These are phyloP conservation scores for Diplosphaera chodatii DNA, from an alignment of 139 green algal genomes.

Conservation along the genomic window DNA sequence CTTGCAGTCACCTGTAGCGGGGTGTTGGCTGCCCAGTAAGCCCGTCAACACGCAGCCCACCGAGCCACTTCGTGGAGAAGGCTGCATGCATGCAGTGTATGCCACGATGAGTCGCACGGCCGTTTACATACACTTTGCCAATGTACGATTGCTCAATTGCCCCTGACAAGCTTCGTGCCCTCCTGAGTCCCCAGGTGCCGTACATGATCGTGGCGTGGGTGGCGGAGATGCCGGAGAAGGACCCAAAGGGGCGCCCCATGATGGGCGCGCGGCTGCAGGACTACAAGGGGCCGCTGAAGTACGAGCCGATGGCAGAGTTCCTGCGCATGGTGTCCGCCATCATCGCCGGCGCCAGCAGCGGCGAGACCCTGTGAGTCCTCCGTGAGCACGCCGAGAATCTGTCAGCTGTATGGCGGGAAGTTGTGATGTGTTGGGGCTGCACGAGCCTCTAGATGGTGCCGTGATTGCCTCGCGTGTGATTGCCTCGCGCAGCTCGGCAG, in stretches of 20 bases:
- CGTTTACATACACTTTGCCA: not conserved
- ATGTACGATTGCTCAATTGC: not conserved
- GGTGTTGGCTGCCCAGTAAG: not conserved
- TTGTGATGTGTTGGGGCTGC: no score
- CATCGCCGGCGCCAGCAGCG: not conserved
- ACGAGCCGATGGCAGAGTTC: constrained; percentile 4
- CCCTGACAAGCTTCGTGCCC: no score
- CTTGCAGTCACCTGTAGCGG: not conserved
- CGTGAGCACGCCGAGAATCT: not conserved
- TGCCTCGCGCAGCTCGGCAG: no score
- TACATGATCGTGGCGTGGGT: constrained; percentile 1
- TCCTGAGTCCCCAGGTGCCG: constrained; percentile 1
- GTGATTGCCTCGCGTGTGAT: no score
- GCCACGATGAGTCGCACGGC: no score
- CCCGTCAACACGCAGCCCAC: not conserved
- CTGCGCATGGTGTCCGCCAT: not conserved
- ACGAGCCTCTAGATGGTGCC: no score
- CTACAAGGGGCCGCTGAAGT: constrained; percentile 14
- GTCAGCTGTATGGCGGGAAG: no score
- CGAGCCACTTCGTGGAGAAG: no score
- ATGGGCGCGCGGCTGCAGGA: constrained; percentile 3
- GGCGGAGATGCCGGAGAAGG: not conserved
- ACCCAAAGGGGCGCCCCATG: constrained; percentile 1
- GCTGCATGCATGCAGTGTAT: no score
- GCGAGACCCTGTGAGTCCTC: no score